Conservation (phyloP, 495 filamentous ascomycete species). For the Rusavskia elegans region DNA sequence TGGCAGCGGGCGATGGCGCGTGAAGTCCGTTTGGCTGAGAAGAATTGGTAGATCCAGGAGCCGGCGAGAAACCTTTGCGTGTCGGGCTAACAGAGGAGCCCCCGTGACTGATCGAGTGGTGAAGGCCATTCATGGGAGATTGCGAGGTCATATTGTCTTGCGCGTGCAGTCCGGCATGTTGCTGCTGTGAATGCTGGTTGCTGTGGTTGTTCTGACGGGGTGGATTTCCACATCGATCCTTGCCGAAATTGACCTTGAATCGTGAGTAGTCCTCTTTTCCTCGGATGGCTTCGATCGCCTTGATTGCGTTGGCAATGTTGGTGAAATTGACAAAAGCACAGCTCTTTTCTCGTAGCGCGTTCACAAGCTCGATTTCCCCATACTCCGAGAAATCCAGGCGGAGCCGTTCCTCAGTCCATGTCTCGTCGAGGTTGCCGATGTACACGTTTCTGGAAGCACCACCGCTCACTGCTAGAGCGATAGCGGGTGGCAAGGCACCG, state of each 20-base stretch:
- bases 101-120: conserved; percentile 29
- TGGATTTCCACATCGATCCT: conserved; percentile 93
- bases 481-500: conserved; percentile 87
- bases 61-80: conserved; percentile 37
- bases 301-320: conserved; percentile 98
- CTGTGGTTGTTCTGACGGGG: conserved; percentile 61
- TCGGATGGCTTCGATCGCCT: conserved; percentile 91
- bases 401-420: conserved; percentile 90
- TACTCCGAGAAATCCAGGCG: conserved; percentile 96
- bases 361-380: conserved; percentile 95
- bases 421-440: conserved; percentile 91
- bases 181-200: conserved; percentile 41
- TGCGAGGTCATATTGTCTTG: conserved; percentile 30
- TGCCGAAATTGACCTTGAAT: conserved; percentile 99
- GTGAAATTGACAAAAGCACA: conserved; percentile 99
- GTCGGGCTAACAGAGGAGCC: conserved; percentile 58
- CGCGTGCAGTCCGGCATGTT: conserved; percentile 31
- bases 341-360: conserved; percentile 93
- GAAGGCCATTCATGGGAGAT: conserved; percentile 43
- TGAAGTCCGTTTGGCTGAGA: conserved; percentile 37
- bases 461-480: conserved; percentile 88
- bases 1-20: conserved; percentile 42
- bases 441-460: conserved; percentile 94
- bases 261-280: conserved; percentile 90
- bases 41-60: conserved; percentile 32